Evolutionary conservation across 1,139 yeast species (phyloP), one percentile per base, ranked within the genome.

Genomic region (Zygoascus hellenicus): DNA sequence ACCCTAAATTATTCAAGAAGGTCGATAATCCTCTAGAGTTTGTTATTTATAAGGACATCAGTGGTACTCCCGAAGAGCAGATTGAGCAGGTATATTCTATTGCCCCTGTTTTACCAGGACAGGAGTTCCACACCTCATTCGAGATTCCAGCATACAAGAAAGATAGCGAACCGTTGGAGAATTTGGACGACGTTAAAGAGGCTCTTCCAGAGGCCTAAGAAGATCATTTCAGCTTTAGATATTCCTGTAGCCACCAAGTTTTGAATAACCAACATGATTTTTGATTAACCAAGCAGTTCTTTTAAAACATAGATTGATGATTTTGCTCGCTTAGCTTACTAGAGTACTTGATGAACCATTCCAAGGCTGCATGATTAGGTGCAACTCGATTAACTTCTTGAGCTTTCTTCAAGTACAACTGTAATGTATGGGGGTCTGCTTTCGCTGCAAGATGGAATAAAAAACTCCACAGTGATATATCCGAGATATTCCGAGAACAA

Each of bases 51-150:
- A 82, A 82, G 63, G 74, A 77, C 46, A 76, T 80, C 49, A 70
- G 73, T 16, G 65, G 64, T 11, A 68, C 71, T 41, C 71, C 83
- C 7, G 77, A 78, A 46, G 66, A 66, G 14, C 77, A 83, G 61
- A 74, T 72, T 36, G 70, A 74, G 51, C 74, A 77, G 45, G 70
- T 87, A 16, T 69, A 81, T 46, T 80, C 78, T 46, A 68, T 82
- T 42, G 86, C 81, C 29, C 96, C 71, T 2, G 76, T 87, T 43
- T 64, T 85, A 40, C 95, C 96, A 0, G 95, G 95, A 19, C 94
- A 85, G 60, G 58, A 68, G 47, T 79, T 80, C 58, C 75, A 80
- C 17, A 77, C 75, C 17, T 75, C 78, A 55, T 85, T 83, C 62
- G 76, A 78, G 37, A 77, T 80, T 33, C 90, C 95, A 6, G 94